These are phyloP conservation scores for Mycena capillaripes DNA, from an alignment of 768 basidiomycete genomes.

Conservation along the genomic window DNA sequence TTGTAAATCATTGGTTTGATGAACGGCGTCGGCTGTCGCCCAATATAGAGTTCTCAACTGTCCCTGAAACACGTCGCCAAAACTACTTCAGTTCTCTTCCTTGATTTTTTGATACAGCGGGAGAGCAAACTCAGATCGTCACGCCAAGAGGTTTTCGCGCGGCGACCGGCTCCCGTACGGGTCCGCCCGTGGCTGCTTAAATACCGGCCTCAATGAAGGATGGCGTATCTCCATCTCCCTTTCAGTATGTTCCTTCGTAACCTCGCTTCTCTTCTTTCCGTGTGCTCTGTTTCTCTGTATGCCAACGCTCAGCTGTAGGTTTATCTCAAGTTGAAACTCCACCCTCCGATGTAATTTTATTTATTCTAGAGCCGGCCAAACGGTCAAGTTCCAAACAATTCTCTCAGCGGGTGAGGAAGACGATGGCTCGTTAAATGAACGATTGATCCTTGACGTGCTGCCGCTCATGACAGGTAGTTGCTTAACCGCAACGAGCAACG, in stretches of 20 bases:
- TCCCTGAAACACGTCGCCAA: not conserved
- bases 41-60: no score
- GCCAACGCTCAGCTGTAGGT: conserved; percentile 19
- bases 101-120: no score
- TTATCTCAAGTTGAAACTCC: not conserved
- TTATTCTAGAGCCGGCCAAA: conserved; percentile 8
- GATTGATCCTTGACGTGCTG: not conserved
- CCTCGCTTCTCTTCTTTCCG: conserved; percentile 4
- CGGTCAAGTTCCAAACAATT: not conserved
- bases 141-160: not conserved
- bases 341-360: not conserved
- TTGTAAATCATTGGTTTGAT: no score
- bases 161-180: not conserved
- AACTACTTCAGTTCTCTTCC: no score
- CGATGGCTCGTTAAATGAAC: not conserved
- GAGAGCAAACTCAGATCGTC: not conserved
- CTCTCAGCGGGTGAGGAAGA: conserved; percentile 2
- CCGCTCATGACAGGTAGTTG: not conserved
- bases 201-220: conserved; percentile 4
- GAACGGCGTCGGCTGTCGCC: no score
- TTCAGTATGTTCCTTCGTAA: conserved; percentile 16
- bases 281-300: not conserved
- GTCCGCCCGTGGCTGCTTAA: conserved; percentile 6
- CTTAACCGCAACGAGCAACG: conserved; percentile 10
- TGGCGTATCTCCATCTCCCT: conserved; percentile 9